Conservation (phyloP, 2,329 filamentous ascomycete species). For the Penicillium janthinellum region DNA sequence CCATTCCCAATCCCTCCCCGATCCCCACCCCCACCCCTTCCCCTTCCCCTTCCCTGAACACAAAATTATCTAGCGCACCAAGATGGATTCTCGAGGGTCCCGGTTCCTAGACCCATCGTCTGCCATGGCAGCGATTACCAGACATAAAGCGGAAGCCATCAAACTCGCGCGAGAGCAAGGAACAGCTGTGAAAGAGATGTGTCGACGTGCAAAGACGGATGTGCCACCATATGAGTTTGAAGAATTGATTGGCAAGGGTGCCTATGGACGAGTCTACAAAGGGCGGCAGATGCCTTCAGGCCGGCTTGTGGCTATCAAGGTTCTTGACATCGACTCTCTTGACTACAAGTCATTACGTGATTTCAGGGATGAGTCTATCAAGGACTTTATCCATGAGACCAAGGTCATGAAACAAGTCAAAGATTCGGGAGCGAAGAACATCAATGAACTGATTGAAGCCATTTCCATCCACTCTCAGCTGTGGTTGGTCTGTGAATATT, state of each 20-base stretch:
- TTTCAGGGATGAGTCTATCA: conserved; percentile 52
- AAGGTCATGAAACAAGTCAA: conserved; percentile 64
- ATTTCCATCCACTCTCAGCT: conserved; percentile 65
- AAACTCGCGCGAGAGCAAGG: conserved; percentile 50
- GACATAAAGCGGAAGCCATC: conserved; percentile 52
- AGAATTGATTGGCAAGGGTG: conserved; percentile 55
- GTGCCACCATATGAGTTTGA: conserved; percentile 52
- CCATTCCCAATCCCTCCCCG: too few relatives aligned
- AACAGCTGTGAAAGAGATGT: conserved; percentile 49
- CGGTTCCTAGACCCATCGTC: conserved; percentile 45
- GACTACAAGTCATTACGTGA: conserved; percentile 52
- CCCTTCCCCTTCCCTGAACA: not conserved
- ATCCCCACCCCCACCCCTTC: not conserved
- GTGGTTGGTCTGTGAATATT: conserved; percentile 69
- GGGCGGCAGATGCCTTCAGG: conserved; percentile 44
- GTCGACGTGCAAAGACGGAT: conserved; percentile 47
- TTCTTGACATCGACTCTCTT: conserved; percentile 53
- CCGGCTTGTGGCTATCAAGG: conserved; percentile 54
- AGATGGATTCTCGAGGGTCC: conserved; percentile 38
- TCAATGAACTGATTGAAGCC: conserved; percentile 66
- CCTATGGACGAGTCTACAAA: conserved; percentile 55
- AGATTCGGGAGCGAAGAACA: conserved; percentile 63
- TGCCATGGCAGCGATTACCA: conserved; percentile 49
- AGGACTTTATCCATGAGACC: conserved; percentile 63
- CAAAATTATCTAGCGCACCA: conserved; percentile 7